Conservation (phyloP, 805 yeast genomes). For the Suhomyces pyralidae region DNA sequence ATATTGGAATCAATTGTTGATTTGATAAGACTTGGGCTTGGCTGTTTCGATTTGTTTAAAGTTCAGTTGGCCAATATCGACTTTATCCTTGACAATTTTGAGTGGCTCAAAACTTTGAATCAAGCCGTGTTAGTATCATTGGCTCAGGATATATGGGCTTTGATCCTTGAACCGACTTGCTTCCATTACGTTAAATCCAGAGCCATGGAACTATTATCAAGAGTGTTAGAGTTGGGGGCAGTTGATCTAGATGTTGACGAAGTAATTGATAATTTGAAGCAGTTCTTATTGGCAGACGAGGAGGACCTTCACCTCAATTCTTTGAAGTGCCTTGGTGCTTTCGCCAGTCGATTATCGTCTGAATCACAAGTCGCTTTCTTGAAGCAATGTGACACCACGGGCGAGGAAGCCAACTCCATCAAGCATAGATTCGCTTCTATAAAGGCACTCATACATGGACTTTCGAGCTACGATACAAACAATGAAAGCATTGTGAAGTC, state of each 20-base stretch:
- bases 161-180: constrained; percentile 20
- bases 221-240: constrained; percentile 5
- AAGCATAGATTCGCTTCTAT: constrained; percentile 46
- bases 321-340: constrained; percentile 51
- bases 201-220: constrained; percentile 34
- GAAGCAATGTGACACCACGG: not conserved
- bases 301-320: constrained; percentile 23
- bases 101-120: not conserved
- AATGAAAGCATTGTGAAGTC: not conserved
- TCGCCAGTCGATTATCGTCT: constrained; percentile 15
- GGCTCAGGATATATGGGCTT: constrained; percentile 12
- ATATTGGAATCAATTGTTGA: constrained; percentile 17
- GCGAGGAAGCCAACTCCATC: constrained; percentile 29
- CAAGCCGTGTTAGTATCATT: constrained; percentile 1
- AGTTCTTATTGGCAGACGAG: not conserved
- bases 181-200: constrained; percentile 47
- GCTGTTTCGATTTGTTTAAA: constrained; percentile 36
- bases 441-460: constrained; percentile 32
- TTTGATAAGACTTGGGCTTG: constrained; percentile 35
- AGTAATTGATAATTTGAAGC: not conserved
- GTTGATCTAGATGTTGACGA: not conserved
- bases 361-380: not conserved
- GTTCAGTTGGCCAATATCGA: constrained; percentile 43
- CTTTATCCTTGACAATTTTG: constrained; percentile 16
- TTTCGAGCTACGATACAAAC: constrained; percentile 17